Evolutionary conservation across 2,329 filamentous ascomycete genomes (phyloP).

Genomic region (Aaosphaeria arxii): DNA sequence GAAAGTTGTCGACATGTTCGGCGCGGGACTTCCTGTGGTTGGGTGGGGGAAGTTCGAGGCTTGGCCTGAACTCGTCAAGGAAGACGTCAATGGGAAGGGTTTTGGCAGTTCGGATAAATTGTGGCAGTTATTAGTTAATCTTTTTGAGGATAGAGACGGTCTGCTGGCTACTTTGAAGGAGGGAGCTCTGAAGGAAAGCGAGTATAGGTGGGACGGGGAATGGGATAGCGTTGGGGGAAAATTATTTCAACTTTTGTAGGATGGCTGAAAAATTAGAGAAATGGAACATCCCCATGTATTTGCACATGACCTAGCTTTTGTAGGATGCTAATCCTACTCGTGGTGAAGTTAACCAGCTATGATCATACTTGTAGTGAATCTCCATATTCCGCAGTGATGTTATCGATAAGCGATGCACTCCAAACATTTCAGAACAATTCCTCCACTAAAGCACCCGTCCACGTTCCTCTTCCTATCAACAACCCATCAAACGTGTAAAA

Average conservation of each 20-base stretch:
- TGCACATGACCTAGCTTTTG: no score
- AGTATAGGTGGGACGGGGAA: constrained; percentile 82
- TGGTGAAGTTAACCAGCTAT: no score
- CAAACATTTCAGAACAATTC: no score
- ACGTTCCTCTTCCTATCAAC: no score
- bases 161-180: constrained; percentile 61
- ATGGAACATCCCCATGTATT: no score
- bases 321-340: no score
- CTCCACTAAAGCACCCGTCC: no score
- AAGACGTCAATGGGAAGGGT: constrained; percentile 80
- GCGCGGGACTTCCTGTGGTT: constrained; percentile 83
- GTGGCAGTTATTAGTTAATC: constrained; percentile 56
- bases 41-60: constrained; percentile 85
- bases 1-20: constrained; percentile 99
- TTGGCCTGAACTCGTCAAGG: constrained; percentile 85
- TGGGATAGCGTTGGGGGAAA: constrained; percentile 82
- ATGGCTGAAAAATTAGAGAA: not conserved
- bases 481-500: no score
- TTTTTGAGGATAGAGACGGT: constrained; percentile 56
- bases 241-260: constrained; percentile 49
- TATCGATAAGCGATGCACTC: no score
- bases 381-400: no score
- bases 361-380: no score
- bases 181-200: constrained; percentile 72
- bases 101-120: constrained; percentile 73